Conservation (phyloP, 129 eudicot species). For the Escallonia herrerae region DNA sequence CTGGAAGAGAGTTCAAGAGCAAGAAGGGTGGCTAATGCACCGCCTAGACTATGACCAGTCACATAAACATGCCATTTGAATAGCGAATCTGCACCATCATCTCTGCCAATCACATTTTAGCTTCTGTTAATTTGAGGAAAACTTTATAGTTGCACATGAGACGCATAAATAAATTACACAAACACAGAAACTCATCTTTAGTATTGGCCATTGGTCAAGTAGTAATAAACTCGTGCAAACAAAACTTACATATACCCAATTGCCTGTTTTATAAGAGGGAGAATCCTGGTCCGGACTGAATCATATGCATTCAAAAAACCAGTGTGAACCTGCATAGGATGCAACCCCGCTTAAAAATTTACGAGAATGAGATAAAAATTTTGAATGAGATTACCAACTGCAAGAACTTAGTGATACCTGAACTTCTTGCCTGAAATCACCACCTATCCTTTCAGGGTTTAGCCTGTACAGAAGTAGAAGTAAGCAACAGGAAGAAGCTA, state of each 20-base stretch:
- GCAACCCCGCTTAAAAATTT: too few relatives aligned
- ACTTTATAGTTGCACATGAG: not conserved
- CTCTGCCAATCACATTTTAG: constrained; percentile 31
- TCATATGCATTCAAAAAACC: constrained; percentile 96
- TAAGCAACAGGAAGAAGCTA: constrained; percentile 6
- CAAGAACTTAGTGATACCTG: constrained; percentile 40
- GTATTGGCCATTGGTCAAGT: too few relatives aligned
- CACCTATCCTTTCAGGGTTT: constrained; percentile 95
- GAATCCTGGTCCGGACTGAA: constrained; percentile 79
- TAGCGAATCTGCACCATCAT: constrained; percentile 38
- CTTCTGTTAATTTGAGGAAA: not conserved
- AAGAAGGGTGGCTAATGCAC: constrained; percentile 94
- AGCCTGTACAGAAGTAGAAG: constrained; percentile 39
- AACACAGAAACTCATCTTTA: not conserved
- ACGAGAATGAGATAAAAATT: not conserved
- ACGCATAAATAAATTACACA: not conserved
- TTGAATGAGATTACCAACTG: not conserved
- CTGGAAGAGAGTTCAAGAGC: constrained; percentile 96
- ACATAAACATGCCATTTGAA: constrained; percentile 83
- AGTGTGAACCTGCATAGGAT: constrained; percentile 69
- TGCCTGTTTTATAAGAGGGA: constrained; percentile 68
- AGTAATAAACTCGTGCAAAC: not conserved
- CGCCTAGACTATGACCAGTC: constrained; percentile 98
- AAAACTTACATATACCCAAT: constrained; percentile 52
- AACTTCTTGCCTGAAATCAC: constrained; percentile 88